A percentile compares a stretch with the other conserved stretches of the same genome.
phyloP scores from a whole-genome alignment of 441 rosid genomes.

The Corymbia calophylla region DNA sequence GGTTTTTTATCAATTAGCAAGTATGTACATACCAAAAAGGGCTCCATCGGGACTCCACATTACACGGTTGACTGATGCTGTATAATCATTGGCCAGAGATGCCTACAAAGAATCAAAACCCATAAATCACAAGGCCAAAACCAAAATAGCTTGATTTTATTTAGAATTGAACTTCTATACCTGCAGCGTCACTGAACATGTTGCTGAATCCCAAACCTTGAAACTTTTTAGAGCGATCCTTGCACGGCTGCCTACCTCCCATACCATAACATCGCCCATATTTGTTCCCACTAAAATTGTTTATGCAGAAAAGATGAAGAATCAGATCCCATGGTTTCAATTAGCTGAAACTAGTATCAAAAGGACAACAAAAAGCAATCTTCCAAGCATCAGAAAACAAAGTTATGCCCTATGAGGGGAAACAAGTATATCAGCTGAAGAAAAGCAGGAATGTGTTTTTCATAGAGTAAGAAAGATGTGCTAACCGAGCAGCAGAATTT shows the following conservation, averaged over 20 bases:
- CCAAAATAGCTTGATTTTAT: background rate
- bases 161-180: slow-evolving; percentile 21
- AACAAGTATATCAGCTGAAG: background rate
- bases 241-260: slow-evolving; percentile 70
- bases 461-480: background rate
- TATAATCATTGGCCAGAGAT: slow-evolving; percentile 44
- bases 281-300: slow-evolving; percentile 69
- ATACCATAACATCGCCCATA: slow-evolving; percentile 59
- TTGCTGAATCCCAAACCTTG: slow-evolving; percentile 57
- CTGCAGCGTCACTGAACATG: slow-evolving; percentile 54
- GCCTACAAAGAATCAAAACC: slow-evolving; percentile 31
- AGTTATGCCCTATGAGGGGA: background rate
- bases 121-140: background rate
- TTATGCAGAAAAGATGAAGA: background rate
- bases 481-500: slow-evolving; percentile 68
- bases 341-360: background rate
- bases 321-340: background rate
- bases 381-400: background rate
- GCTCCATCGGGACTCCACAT: slow-evolving; percentile 90
- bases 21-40: slow-evolving; percentile 51
- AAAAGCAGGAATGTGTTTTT: background rate
- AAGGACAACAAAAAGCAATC: background rate
- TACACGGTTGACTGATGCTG: slow-evolving; percentile 69
- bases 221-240: slow-evolving; percentile 50
- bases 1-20: background rate